Evolutionary conservation across 768 basidiomycete genomes (phyloP), one percentile per base, ranked within the genome.

Genomic region (Phallus indusiatus): DNA sequence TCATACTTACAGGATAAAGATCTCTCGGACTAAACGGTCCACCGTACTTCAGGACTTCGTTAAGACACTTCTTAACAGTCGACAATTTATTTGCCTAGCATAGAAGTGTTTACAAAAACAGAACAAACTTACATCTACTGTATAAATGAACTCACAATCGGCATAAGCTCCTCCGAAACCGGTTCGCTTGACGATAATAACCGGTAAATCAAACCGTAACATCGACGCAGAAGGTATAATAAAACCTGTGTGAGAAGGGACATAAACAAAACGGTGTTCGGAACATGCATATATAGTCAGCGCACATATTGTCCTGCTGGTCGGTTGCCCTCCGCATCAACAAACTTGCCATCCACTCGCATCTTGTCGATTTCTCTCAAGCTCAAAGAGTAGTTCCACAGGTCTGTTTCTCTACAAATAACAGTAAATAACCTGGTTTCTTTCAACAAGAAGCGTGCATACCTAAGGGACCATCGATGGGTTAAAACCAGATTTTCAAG

Each of bases 141-240:
- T 48, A 28, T 28, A 60, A 14, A 47, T 62, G 67, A 46, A 68
- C 82, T 57, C 71, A 94, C 94, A 42, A 96, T 81, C 5, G 94
- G 94, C 90, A 97, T 98, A 16, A 99, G 75, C 71, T 98, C 96
- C 71, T 99, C 96, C 0, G 93, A 95, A 1, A 99, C 94, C 0
- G 96, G 96, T 73, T 97, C 95, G 62, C 90, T 92, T 18, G 93
- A 93, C 22, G 93, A 94, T 62, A 99, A 81, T 53, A 99, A 72
- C 28, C 88, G 81, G 71, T 97, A 98, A 65, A 96, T 94, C 54
- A 97, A 80, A 62, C 95, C 95, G 70, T 98, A 94, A 75, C 96
- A 99, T 68, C 95, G 82, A 65, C 95, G 77, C 55, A 99, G 77
- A 37, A 97, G 81, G 70, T 96, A 99, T 21, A 99, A 78, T 49